Evolutionary conservation across 1,284 basidiomycete genomes (phyloP).

Genomic region (Tilletia walkeri): DNA sequence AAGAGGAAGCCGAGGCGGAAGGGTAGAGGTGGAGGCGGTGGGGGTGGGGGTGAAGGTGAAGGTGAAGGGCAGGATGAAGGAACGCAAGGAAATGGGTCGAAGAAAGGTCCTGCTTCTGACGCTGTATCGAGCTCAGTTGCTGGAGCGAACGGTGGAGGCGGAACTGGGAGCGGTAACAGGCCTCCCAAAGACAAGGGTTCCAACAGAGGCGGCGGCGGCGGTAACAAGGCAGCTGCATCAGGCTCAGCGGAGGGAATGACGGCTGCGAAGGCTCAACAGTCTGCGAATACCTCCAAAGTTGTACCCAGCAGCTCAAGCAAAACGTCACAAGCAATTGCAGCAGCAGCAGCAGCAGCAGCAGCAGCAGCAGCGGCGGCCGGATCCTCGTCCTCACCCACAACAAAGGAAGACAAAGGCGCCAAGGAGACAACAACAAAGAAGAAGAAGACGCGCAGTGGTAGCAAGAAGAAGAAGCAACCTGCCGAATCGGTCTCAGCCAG

Average conservation of each 20-base stretch:
- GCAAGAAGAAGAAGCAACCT: too few relatives aligned
- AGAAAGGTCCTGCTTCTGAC: background rate
- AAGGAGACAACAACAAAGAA: too few relatives aligned
- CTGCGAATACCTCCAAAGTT: too few relatives aligned
- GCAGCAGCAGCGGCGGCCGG: background rate
- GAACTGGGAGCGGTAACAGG: background rate
- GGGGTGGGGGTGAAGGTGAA: background rate
- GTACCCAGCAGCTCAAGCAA: too few relatives aligned
- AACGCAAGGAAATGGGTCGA: background rate
- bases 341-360: background rate
- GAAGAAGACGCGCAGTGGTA: too few relatives aligned
- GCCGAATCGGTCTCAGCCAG: too few relatives aligned
- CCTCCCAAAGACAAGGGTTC: background rate
- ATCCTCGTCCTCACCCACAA: background rate
- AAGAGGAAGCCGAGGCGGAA: background rate
- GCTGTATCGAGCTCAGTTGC: background rate
- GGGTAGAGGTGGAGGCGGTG: background rate
- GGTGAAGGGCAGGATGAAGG: background rate
- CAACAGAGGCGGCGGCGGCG: background rate
- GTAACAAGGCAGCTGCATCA: background rate
- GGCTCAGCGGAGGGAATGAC: background rate
- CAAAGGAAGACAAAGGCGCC: too few relatives aligned
- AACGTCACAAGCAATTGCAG: background rate
- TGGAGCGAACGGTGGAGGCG: background rate
- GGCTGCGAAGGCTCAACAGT: too few relatives aligned